Conservation (phyloP, 371 early-diverging fungal species). For the Nematocida ironsii region DNA sequence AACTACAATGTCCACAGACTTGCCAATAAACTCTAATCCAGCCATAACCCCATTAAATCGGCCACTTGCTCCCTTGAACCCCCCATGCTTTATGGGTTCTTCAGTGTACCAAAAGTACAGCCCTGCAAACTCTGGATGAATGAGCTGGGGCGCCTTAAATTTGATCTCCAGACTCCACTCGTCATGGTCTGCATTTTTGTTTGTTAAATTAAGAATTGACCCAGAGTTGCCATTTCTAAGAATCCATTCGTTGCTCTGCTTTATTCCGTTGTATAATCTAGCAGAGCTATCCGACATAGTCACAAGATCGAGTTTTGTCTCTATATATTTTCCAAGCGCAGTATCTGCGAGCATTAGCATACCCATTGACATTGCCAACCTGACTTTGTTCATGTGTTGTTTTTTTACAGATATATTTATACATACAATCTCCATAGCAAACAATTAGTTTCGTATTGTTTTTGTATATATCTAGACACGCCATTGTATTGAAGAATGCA, state of each 20-base stretch:
- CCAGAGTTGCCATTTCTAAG: slow-evolving; percentile 58
- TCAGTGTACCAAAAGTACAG: slow-evolving; percentile 70
- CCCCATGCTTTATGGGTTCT: slow-evolving; percentile 60
- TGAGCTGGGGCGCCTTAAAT: slow-evolving; percentile 58
- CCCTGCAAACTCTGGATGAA: slow-evolving; percentile 65
- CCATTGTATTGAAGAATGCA: neutral
- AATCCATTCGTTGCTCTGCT: slow-evolving; percentile 53
- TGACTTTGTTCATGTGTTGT: neutral
- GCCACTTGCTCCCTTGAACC: slow-evolving; percentile 62
- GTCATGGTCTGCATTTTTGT: slow-evolving; percentile 59
- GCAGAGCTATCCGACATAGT: neutral
- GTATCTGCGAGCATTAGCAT: neutral
- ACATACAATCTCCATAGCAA: slow-evolving; percentile 34
- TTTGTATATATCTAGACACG: slow-evolving; percentile 1
- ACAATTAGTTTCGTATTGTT: slow-evolving; percentile 44
- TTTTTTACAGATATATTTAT: slow-evolving; percentile 29
- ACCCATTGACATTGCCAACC: neutral
- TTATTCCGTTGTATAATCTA: slow-evolving; percentile 24
- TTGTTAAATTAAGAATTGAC: slow-evolving; percentile 63
- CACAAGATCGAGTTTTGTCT: slow-evolving; percentile 23
- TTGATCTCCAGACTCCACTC: slow-evolving; percentile 69
- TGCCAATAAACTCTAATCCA: slow-evolving; percentile 69
- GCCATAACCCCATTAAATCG: slow-evolving; percentile 68
- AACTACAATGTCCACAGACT: slow-evolving; percentile 61
- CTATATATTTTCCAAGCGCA: neutral